Percentiles rank a stretch among this genome's conserved stretches.
Conservation (phyloP, 2,329 filamentous ascomycete species). For the Trichoderma asperellum region DNA sequence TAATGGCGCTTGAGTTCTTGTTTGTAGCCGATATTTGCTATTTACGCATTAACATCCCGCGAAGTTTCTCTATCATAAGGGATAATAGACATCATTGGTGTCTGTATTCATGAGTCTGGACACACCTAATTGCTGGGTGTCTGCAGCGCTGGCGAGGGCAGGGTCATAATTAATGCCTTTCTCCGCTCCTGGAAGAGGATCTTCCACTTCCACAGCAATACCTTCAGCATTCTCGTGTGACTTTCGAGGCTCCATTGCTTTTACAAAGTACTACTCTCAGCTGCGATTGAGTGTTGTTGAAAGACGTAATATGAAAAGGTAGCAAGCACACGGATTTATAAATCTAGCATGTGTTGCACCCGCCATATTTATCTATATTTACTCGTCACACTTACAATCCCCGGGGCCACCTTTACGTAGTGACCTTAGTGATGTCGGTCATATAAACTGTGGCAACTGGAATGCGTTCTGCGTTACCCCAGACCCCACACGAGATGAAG, state of each 20-base stretch:
- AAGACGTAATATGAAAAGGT: background rate
- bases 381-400: background rate
- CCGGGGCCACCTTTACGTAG: background rate
- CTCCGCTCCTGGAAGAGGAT: background rate
- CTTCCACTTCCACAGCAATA: background rate
- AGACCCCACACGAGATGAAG: background rate
- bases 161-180: background rate
- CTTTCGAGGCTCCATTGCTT: background rate
- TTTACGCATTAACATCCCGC: background rate
- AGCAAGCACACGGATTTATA: background rate
- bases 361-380: background rate
- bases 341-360: background rate
- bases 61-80: background rate
- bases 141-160: conserved; percentile 1
- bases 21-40: conserved; percentile 13
- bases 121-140: conserved; percentile 13
- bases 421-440: background rate
- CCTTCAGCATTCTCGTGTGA: background rate
- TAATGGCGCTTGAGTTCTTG: conserved; percentile 17
- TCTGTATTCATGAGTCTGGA: background rate
- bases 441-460: background rate
- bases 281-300: background rate
- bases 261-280: background rate
- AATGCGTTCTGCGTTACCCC: background rate
- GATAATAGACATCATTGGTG: background rate